A percentile compares a stretch with the other conserved stretches of the same genome.
phyloP scores from a whole-genome alignment of 2,329 filamentous ascomycete species.

The Apiospora koreana region DNA sequence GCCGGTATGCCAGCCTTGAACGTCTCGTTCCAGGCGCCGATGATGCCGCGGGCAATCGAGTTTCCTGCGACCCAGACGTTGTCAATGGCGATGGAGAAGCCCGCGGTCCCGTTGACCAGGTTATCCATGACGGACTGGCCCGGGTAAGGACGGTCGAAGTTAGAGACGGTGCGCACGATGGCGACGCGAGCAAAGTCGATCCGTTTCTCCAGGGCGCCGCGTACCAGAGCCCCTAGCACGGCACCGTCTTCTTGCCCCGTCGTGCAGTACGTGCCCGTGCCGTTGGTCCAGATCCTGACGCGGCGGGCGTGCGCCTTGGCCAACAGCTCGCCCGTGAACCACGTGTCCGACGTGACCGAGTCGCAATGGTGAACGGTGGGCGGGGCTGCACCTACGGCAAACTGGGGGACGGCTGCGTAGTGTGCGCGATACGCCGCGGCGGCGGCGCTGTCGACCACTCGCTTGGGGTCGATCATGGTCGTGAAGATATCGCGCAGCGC shows the following conservation, averaged over 20 bases:
- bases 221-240: constrained; percentile 64
- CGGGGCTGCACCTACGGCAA: constrained; percentile 38
- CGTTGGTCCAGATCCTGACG: constrained; percentile 60
- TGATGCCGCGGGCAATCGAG: constrained; percentile 64
- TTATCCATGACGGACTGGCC: constrained; percentile 14
- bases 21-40: constrained; percentile 59
- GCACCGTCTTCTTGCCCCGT: constrained; percentile 75
- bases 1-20: constrained; percentile 59
- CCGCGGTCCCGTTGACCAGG: constrained; percentile 7
- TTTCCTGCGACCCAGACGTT: constrained; percentile 70
- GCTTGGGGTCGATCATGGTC: constrained; percentile 33
- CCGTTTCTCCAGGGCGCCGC: constrained; percentile 45
- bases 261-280: constrained; percentile 66
- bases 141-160: constrained; percentile 15
- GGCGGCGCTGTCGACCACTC: constrained; percentile 36
- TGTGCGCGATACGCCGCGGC: constrained; percentile 22
- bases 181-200: constrained; percentile 67
- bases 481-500: constrained; percentile 50
- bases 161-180: constrained; percentile 52
- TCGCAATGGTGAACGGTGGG: constrained; percentile 67
- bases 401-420: neutral
- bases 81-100: constrained; percentile 46
- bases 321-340: constrained; percentile 64
- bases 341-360: constrained; percentile 70
- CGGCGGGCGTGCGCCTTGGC: constrained; percentile 62